Base-by-base conservation (phyloP, 306 rosid species). In the Cicer yamashitae region DNA sequence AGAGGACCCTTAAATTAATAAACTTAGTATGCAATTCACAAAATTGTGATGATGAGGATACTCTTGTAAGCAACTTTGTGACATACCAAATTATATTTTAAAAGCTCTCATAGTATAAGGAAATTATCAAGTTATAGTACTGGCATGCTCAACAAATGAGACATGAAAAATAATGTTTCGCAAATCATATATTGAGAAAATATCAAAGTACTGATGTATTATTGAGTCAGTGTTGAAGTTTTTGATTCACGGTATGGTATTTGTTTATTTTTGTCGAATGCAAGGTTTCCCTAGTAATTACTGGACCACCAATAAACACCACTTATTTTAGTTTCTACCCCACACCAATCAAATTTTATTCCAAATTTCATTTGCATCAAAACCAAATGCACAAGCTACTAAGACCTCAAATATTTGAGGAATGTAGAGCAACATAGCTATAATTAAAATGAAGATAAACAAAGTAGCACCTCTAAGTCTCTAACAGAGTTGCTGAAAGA, bases 61-160 rank as follows among this genome's bases (percentile, higher is more conserved):
- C 50, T 70, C 37, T 52, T 44, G 43, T 50, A 18, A 56, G 6
- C 46, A 40, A 77, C 41, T 39, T 75, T 39, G 14, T 10, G 47
- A 7, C 34, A 9, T 22, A 22, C 53, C 75, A 57, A 58, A 71
- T 56, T 65, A 70, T 70, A 63, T 53, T 61, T 51, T 64, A 41
- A 37, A 12, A 47, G 45, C 5, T 77, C 52, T 37, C 54, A 8
- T 43, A 34, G 5, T 69, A 57, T 3, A 68, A 14, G 64, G 64
- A 37, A 18, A 22, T 59, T 13, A 58, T 57, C 37, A 57, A 43
- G 47, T 22, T 66, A 30, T 0, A 45, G 15, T 47, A 73, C 67
- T 14, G 15, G 38, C 40, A 37, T 15, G 13, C 40, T 61, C 0
- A 8, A 8, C 61, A 57, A 57, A 8, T 25, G 56, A 58, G 68